Conservation (phyloP, 192 early-diverging fungal genomes). For the Helicostylum pulchrum region DNA sequence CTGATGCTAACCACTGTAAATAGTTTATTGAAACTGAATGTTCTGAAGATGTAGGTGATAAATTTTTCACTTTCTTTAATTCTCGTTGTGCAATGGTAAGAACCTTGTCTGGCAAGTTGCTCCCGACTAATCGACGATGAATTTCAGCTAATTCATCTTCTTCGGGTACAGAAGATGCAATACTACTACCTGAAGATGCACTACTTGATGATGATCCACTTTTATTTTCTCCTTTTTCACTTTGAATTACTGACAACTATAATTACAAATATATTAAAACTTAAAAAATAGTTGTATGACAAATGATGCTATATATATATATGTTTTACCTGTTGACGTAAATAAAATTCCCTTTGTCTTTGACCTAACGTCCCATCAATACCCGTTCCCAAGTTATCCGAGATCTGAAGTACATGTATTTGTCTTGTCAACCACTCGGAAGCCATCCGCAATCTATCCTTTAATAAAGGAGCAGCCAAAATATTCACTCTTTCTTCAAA, state of each 20-base stretch:
- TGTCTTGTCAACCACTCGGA: slow-evolving; percentile 68
- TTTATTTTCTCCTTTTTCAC: slow-evolving; percentile 50
- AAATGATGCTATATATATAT: background rate
- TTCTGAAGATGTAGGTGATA: slow-evolving; percentile 73
- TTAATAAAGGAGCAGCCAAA: slow-evolving; percentile 52
- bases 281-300: background rate
- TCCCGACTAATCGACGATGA: slow-evolving; percentile 48
- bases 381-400: slow-evolving; percentile 66
- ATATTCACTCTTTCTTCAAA: slow-evolving; percentile 70
- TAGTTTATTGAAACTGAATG: slow-evolving; percentile 76
- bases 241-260: slow-evolving; percentile 75
- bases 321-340: slow-evolving; percentile 65
- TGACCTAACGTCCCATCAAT: slow-evolving; percentile 73
- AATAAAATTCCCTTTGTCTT: slow-evolving; percentile 77
- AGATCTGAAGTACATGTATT: slow-evolving; percentile 60
- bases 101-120: slow-evolving; percentile 61
- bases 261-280: background rate
- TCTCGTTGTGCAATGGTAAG: slow-evolving; percentile 59
- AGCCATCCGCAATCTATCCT: slow-evolving; percentile 52
- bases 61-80: slow-evolving; percentile 61
- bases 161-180: background rate
- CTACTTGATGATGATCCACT: no score
- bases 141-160: slow-evolving; percentile 64
- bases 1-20: slow-evolving; percentile 70
- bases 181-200: no score